phyloP scores from a whole-genome alignment of 805 yeast species.

The Maudiozyma serrabonitensis region DNA sequence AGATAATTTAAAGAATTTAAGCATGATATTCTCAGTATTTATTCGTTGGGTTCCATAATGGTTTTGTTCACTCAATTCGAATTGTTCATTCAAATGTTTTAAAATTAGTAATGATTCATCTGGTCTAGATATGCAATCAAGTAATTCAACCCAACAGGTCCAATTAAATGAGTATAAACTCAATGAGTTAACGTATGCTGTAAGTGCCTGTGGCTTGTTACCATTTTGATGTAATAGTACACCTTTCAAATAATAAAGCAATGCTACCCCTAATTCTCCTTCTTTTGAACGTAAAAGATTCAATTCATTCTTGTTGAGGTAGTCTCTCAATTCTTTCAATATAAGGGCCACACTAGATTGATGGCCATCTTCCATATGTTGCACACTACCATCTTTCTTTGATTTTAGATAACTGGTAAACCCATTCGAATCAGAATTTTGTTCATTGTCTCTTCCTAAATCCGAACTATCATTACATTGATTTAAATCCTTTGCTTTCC shows the following conservation, averaged over 20 bases:
- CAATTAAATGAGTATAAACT: conserved; percentile 74
- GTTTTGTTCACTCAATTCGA: conserved; percentile 10
- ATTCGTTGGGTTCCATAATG: conserved; percentile 9
- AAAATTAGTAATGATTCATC: conserved; percentile 46
- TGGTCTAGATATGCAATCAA: conserved; percentile 47
- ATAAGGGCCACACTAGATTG: conserved; percentile 27
- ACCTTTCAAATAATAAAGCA: conserved; percentile 66
- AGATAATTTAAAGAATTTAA: conserved; percentile 54
- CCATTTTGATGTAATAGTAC: conserved; percentile 49
- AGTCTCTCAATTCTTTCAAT: conserved; percentile 33
- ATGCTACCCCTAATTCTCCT: conserved; percentile 33
- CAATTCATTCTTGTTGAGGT: conserved; percentile 1
- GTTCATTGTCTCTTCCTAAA: conserved; percentile 4
- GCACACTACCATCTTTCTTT: conserved; percentile 1
- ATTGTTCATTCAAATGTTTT: conserved; percentile 29
- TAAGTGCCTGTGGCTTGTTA: conserved; percentile 51
- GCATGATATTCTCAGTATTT: conserved; percentile 27
- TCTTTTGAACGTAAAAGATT: conserved; percentile 1
- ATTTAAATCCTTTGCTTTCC: conserved; percentile 12
- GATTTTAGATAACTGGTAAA: background rate
- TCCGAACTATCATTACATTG: conserved; percentile 4
- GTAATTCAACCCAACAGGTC: conserved; percentile 85
- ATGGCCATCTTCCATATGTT: conserved; percentile 15
- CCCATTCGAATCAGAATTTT: background rate
- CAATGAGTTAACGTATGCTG: conserved; percentile 50